Conservation (phyloP, 176 grass and related monocot genomes). For the Lolium multiflorum region DNA sequence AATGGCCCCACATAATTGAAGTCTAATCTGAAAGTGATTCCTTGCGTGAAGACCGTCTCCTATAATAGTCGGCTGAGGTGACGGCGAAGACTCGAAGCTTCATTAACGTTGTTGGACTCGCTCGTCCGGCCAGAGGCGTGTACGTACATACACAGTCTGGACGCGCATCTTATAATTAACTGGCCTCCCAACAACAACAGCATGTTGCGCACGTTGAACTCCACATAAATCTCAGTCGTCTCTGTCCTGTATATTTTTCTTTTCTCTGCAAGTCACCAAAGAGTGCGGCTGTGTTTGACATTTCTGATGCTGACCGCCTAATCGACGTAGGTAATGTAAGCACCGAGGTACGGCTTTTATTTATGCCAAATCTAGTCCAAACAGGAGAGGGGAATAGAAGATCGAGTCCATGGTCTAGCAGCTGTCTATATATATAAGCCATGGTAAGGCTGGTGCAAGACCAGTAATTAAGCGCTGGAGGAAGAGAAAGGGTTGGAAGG, state of each 20-base stretch:
- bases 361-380: constrained; percentile 62
- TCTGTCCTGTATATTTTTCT: constrained; percentile 21
- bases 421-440: constrained; percentile 48
- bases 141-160: constrained; percentile 33
- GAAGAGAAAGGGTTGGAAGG: constrained; percentile 25
- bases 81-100: constrained; percentile 45
- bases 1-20: not conserved
- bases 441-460: constrained; percentile 21
- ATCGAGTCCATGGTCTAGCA: constrained; percentile 30
- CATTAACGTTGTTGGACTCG: constrained; percentile 29
- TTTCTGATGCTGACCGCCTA: constrained; percentile 59
- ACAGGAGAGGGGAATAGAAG: constrained; percentile 16
- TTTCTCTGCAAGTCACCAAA: constrained; percentile 52
- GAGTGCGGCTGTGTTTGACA: constrained; percentile 67
- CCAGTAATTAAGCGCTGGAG: constrained; percentile 11
- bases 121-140: constrained; percentile 9
- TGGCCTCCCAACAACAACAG: constrained; percentile 45
- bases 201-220: constrained; percentile 80
- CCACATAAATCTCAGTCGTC: constrained; percentile 54
- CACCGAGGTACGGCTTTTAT: constrained; percentile 52
- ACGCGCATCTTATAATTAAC: constrained; percentile 24
- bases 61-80: constrained; percentile 7
- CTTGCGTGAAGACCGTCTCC: constrained; percentile 23
- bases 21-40: constrained; percentile 31
- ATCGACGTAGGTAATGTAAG: constrained; percentile 52